Conservation (phyloP, 805 yeast species). For the Cyberlindnera maritima region DNA sequence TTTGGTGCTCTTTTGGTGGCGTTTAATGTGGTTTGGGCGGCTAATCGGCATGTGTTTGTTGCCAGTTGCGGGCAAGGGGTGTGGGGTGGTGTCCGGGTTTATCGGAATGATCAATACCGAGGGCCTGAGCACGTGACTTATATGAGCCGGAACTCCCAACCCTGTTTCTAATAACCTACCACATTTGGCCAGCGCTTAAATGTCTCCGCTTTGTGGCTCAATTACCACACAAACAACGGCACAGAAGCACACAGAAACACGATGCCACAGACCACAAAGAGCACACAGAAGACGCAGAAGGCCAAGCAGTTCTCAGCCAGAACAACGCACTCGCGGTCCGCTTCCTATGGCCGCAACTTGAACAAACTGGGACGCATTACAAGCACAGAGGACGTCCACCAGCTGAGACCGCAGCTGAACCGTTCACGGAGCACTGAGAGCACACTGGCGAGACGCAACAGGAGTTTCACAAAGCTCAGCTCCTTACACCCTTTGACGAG, state of each 20-base stretch:
- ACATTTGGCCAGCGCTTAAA: no score
- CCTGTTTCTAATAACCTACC: no score
- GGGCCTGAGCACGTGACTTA: no score
- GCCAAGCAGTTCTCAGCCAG: conserved; percentile 23
- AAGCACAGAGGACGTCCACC: conserved; percentile 20
- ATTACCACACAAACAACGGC: no score
- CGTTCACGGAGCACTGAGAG: conserved; percentile 28
- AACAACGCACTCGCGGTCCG: conserved; percentile 23
- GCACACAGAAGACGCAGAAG: conserved; percentile 16
- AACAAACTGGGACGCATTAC: conserved; percentile 24
- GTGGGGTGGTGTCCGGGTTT: conserved; percentile 1
- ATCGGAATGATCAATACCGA: no score
- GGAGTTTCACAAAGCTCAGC: conserved; percentile 24
- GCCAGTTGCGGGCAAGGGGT: no score
- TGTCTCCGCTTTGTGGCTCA: no score
- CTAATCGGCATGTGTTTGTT: no score
- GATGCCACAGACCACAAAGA: conserved; percentile 2
- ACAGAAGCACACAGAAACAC: no score
- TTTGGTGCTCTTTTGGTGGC: no score
- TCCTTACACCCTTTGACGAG: conserved; percentile 24
- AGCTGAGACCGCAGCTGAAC: conserved; percentile 21
- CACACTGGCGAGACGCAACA: conserved; percentile 13
- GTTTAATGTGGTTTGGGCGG: not conserved
- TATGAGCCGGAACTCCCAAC: no score
- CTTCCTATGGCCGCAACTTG: conserved; percentile 26